Conservation (phyloP, 2,329 filamentous ascomycete species). For the Neonectria coccinea region DNA sequence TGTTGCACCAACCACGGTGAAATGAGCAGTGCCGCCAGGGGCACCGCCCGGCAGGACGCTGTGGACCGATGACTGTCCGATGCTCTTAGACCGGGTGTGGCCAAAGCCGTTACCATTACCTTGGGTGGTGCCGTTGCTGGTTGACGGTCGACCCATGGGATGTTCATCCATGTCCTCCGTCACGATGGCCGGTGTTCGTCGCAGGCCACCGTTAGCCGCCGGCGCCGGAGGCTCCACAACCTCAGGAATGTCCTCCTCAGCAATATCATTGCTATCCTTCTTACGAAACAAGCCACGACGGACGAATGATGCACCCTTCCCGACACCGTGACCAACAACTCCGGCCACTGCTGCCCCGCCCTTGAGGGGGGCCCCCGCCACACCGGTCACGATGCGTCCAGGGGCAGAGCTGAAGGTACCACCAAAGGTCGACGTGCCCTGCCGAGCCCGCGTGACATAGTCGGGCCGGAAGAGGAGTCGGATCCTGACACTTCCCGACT, state of each 20-base stretch:
- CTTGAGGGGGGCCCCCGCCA: conserved; percentile 92
- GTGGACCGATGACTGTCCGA: conserved; percentile 74
- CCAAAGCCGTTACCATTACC: conserved; percentile 37
- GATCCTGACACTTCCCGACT: conserved; percentile 85
- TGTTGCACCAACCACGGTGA: conserved; percentile 82
- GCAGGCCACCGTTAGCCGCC: conserved; percentile 54
- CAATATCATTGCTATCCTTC: conserved; percentile 71
- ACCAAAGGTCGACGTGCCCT: conserved; percentile 92
- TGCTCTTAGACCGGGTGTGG: conserved; percentile 67
- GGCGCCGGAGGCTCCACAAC: conserved; percentile 53
- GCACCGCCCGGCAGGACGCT: conserved; percentile 71
- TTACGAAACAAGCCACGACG: conserved; percentile 83
- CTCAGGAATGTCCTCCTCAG: conserved; percentile 60
- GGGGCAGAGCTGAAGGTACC: conserved; percentile 88
- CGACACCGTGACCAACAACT: conserved; percentile 80
- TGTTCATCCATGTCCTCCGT: conserved; percentile 45
- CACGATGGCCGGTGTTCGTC: conserved; percentile 55
- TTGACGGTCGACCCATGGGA: conserved; percentile 36
- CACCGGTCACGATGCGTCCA: conserved; percentile 85
- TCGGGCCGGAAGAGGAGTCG: conserved; percentile 92
- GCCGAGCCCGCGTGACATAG: conserved; percentile 86
- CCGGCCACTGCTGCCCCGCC: conserved; percentile 83
- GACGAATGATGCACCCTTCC: conserved; percentile 91
- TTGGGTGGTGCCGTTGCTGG: conserved; percentile 44
- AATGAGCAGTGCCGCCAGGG: conserved; percentile 79